phyloP scores from a whole-genome alignment of 768 basidiomycete genomes.

The Russula sp. region DNA sequence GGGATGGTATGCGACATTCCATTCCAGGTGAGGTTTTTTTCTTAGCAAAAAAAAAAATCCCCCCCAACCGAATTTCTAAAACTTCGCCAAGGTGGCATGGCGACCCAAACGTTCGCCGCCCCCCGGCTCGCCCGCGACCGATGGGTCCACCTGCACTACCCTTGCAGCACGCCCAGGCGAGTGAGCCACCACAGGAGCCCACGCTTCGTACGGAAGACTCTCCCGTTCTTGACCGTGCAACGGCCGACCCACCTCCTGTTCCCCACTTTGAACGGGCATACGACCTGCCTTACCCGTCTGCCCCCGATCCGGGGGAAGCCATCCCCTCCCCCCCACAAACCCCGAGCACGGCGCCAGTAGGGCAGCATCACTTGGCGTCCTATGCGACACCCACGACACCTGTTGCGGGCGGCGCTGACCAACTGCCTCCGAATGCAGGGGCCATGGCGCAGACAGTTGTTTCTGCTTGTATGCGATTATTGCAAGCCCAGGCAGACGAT shows the following conservation, averaged over 20 bases:
- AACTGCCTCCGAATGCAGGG: constrained; percentile 40
- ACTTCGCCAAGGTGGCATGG: constrained; percentile 19
- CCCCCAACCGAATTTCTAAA: neutral
- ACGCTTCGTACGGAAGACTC: constrained; percentile 17
- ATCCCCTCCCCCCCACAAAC: constrained; percentile 22
- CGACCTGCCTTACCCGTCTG: constrained; percentile 9
- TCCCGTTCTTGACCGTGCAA: constrained; percentile 12
- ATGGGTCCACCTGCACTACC: constrained; percentile 21
- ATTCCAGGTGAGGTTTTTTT: constrained; percentile 42
- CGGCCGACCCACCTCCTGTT: constrained; percentile 17
- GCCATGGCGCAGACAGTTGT: constrained; percentile 49
- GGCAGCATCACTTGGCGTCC: constrained; percentile 11
- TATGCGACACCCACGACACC: constrained; percentile 14
- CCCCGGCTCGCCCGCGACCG: constrained; percentile 18
- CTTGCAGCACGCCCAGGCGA: constrained; percentile 13
- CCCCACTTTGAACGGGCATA: constrained; percentile 19
- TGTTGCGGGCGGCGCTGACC: constrained; percentile 29
- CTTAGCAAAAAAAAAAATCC: neutral
- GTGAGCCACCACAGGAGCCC: constrained; percentile 14
- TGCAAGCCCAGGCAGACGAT: constrained; percentile 63
- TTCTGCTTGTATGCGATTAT: constrained; percentile 47
- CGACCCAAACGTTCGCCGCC: constrained; percentile 20
- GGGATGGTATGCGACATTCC: constrained; percentile 73
- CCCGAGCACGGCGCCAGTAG: constrained; percentile 15
- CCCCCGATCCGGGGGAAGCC: constrained; percentile 18